These are phyloP conservation scores for Athelia psychrophila DNA, from an alignment of 1,284 basidiomycete species.

Conservation along the genomic window DNA sequence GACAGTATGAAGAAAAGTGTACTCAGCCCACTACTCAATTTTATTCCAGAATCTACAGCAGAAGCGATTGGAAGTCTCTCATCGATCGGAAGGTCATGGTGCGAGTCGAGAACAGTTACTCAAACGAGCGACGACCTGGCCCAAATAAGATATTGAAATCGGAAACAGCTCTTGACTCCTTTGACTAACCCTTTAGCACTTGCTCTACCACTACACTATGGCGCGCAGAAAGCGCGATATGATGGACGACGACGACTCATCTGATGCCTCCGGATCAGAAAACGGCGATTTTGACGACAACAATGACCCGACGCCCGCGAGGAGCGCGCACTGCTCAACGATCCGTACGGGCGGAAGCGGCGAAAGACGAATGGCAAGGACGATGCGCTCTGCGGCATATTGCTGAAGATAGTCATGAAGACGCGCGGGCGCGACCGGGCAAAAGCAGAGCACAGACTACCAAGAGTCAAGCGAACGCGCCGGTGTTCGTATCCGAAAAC, in stretches of 20 bases:
- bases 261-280: constrained; percentile 60
- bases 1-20: too few relatives aligned
- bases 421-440: constrained; percentile 41
- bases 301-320: constrained; percentile 68
- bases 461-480: constrained; percentile 57
- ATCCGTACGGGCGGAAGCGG: constrained; percentile 73
- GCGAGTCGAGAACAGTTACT: too few relatives aligned
- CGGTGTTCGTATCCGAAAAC: constrained; percentile 69
- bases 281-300: constrained; percentile 43
- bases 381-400: constrained; percentile 80
- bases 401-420: constrained; percentile 70
- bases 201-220: constrained; percentile 47
- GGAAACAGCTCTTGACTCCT: too few relatives aligned
- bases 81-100: too few relatives aligned
- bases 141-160: too few relatives aligned
- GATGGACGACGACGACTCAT: constrained; percentile 74
- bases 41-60: too few relatives aligned
- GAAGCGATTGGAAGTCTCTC: too few relatives aligned
- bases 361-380: constrained; percentile 67
- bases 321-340: constrained; percentile 77
- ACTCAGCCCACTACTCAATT: too few relatives aligned
- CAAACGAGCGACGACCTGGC: too few relatives aligned
- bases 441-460: too few relatives aligned
- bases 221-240: constrained; percentile 77
- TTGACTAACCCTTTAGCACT: too few relatives aligned